Base-by-base conservation (phyloP, 192 early-diverging fungal species). In the Gryganskiella cystojenkinii region DNA sequence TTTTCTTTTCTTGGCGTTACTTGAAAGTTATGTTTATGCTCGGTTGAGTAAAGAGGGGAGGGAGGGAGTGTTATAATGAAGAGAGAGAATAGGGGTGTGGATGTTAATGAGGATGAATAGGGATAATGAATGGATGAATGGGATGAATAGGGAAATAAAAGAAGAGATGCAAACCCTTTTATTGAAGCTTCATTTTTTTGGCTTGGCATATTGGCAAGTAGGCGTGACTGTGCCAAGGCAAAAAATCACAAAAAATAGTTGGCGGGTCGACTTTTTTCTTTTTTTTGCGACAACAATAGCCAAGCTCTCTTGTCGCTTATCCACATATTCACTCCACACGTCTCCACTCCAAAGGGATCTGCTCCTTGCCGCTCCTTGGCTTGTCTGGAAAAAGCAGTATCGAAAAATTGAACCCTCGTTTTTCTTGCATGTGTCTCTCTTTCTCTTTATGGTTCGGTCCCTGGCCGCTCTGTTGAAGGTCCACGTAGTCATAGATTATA, bases 61-160 rank as follows among this genome's bases (percentile, higher is more conserved):
- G 55, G 17, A 42, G 19, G 22, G 30, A 34, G n/a, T 30, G 30
- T 22, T 22, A 28, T 27, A 28, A 20, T 17, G 15, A 22, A 17
- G 52, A 49, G 60, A 33, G 45, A 6, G 31, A 45, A 51, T 24
- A 37, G 20, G 35, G 13, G 50, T 53, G 47, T 44, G 49, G 46
- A 15, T 15, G 27, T 15, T 20, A 28, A 28, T 28, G 52, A 17
- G 25, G 28, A 28, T 17, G 25, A 28, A 28, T 17, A 31, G 17
- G 24, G 52, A 5, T 9, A 53, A 14, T 43, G 20, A 31, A 49
- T 55, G 30, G 53, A 42, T 57, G 19, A 37, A 24, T 27, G 25
- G 43, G 42, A 35, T 27, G 27, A 17, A 57, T 4, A 30, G 13
- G 0, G 49, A 59, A 34, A 28, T 43, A 33, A 40, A 69, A 59